A percentile compares a stretch with the other conserved stretches of the same genome.
These are phyloP conservation scores for Calonectria pseudoreteaudii DNA, from an alignment of 2,329 filamentous ascomycete species.

Conservation along the genomic window DNA sequence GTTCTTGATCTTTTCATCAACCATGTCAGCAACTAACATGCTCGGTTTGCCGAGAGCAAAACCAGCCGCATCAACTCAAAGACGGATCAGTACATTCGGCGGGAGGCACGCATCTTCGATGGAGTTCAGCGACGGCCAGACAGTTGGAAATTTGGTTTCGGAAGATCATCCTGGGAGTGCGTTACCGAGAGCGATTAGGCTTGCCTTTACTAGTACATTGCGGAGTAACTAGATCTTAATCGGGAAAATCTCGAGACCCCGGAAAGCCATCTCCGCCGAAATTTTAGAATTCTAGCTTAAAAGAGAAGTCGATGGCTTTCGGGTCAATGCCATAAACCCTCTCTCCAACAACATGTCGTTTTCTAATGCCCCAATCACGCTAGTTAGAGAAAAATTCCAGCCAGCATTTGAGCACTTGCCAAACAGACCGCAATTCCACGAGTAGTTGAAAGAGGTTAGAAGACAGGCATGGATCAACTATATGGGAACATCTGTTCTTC, in stretches of 20 bases:
- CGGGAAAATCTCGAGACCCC: slow-evolving; percentile 76
- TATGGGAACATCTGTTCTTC: too few relatives aligned
- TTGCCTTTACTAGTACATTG: slow-evolving; percentile 77
- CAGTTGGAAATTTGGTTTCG: slow-evolving; percentile 73
- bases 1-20: slow-evolving; percentile 83
- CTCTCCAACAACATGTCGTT: slow-evolving; percentile 70
- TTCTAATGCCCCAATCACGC: slow-evolving; percentile 62
- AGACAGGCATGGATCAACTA: too few relatives aligned
- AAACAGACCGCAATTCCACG: slow-evolving; percentile 73
- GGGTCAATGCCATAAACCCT: slow-evolving; percentile 76
- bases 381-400: slow-evolving; percentile 56
- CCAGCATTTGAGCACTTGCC: slow-evolving; percentile 56
- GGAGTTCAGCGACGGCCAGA: slow-evolving; percentile 74
- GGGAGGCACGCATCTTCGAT: slow-evolving; percentile 57
- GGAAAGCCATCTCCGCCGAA: slow-evolving; percentile 72
- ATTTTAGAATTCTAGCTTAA: slow-evolving; percentile 76
- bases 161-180: slow-evolving; percentile 47
- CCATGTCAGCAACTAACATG: slow-evolving; percentile 68
- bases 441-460: slow-evolving; percentile 72
- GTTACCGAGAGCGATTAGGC: slow-evolving; percentile 69
- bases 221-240: slow-evolving; percentile 81
- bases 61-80: slow-evolving; percentile 69
- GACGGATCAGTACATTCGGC: slow-evolving; percentile 72
- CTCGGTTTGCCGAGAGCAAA: slow-evolving; percentile 71
- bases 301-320: slow-evolving; percentile 74